Conservation (phyloP, 306 rosid species). For the Castanopsis chinensis region DNA sequence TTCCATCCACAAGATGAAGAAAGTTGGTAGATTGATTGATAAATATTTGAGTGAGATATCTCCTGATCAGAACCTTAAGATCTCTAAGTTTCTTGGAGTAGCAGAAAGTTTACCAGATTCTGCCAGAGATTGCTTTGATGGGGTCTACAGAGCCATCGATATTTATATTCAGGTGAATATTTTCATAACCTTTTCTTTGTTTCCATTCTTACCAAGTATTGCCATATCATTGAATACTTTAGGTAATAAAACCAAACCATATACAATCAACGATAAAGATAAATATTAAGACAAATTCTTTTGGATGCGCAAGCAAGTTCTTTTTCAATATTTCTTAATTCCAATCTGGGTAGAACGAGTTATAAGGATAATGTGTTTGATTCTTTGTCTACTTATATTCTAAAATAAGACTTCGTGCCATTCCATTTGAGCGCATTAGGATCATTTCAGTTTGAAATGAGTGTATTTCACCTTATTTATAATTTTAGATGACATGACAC, state of each 20-base stretch:
- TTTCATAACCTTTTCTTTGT: neutral
- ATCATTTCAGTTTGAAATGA: no score
- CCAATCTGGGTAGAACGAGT: neutral
- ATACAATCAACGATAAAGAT: neutral
- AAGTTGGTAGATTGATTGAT: constrained; percentile 59
- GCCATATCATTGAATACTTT: neutral
- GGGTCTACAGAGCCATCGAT: constrained; percentile 75
- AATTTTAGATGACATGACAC: no score
- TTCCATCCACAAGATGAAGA: constrained; percentile 49
- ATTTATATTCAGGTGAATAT: constrained; percentile 66
- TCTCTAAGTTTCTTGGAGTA: constrained; percentile 65
- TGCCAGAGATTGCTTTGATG: constrained; percentile 68
- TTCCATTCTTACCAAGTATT: neutral
- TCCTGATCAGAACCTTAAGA: constrained; percentile 65
- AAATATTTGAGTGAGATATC: constrained; percentile 69
- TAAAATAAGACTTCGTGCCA: neutral
- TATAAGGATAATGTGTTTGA: neutral
- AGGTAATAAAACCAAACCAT: neutral
- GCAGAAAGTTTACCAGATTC: constrained; percentile 67
- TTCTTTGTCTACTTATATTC: neutral
- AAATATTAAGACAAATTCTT: neutral
- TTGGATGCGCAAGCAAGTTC: neutral
- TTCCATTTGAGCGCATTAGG: neutral
- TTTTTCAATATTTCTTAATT: neutral
- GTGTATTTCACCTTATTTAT: no score